Evolutionary conservation across 768 basidiomycete species (phyloP).

Genomic region (Panellus pusillus): DNA sequence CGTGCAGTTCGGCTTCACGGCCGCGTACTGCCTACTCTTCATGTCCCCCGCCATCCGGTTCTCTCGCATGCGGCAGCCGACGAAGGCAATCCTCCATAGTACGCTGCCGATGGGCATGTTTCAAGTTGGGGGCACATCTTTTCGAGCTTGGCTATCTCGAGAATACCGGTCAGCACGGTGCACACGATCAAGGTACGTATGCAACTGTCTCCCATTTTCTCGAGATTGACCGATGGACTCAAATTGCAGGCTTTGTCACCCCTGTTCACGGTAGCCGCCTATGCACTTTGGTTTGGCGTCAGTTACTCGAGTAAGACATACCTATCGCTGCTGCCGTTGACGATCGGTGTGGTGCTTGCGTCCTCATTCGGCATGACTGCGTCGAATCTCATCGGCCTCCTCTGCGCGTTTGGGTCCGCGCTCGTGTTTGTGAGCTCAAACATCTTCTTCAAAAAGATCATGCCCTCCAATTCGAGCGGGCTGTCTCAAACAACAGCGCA

Average conservation of each 20-base stretch:
- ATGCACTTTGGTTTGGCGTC: slow-evolving; percentile 90
- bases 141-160: slow-evolving; percentile 94
- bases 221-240: background rate
- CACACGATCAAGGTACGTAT: slow-evolving; percentile 94
- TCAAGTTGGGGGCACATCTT: slow-evolving; percentile 99
- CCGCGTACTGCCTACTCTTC: slow-evolving; percentile 79
- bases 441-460: slow-evolving; percentile 98
- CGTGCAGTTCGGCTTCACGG: slow-evolving; percentile 95
- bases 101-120: slow-evolving; percentile 97
- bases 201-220: background rate
- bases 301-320: slow-evolving; percentile 93
- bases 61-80: slow-evolving; percentile 69
- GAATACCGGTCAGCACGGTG: slow-evolving; percentile 95
- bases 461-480: slow-evolving; percentile 64
- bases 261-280: slow-evolving; percentile 94
- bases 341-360: slow-evolving; percentile 95
- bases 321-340: slow-evolving; percentile 90
- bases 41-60: slow-evolving; percentile 75
- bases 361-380: slow-evolving; percentile 91
- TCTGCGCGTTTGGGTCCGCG: slow-evolving; percentile 96
- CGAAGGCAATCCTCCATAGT: slow-evolving; percentile 65
- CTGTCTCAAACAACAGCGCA: slow-evolving; percentile 45
- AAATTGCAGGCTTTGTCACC: slow-evolving; percentile 84
- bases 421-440: slow-evolving; percentile 97
- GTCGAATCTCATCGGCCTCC: slow-evolving; percentile 82